These are phyloP conservation scores for Infundibulicybe gibba DNA, from an alignment of 768 basidiomycete genomes.

Conservation along the genomic window DNA sequence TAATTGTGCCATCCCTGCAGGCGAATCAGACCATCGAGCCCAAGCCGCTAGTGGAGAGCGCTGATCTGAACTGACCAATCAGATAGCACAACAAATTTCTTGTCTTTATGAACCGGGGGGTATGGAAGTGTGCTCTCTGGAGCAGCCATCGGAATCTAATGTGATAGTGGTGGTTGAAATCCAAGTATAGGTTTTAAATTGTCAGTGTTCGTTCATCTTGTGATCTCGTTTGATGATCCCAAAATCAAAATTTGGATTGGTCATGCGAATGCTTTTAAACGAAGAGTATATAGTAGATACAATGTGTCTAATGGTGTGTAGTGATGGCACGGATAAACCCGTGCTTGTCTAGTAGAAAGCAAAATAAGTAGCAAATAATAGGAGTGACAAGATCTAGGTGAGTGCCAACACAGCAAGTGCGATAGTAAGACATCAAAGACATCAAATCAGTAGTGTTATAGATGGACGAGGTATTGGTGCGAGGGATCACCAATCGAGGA, in stretches of 20 bases:
- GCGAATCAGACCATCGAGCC: slow-evolving; percentile 1
- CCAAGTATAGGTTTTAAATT: background rate
- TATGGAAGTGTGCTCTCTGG: slow-evolving; percentile 74
- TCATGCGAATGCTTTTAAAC: too few species aligned
- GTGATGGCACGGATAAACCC: too few species aligned
- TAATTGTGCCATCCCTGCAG: slow-evolving; percentile 89
- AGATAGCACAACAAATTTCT: slow-evolving; percentile 82
- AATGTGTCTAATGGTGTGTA: too few species aligned
- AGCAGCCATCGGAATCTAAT: slow-evolving; percentile 21
- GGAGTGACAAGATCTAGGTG: too few species aligned
- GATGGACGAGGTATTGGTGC: background rate
- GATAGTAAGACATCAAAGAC: background rate
- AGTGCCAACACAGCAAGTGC: too few species aligned
- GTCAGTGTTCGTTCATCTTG: too few species aligned
- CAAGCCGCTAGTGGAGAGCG: background rate
- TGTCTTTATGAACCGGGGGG: slow-evolving; percentile 75
- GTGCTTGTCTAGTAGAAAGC: too few species aligned
- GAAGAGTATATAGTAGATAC: too few species aligned
- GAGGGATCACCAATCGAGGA: slow-evolving; percentile 68
- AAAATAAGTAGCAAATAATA: too few species aligned
- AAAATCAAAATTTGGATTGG: too few species aligned
- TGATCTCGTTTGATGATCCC: too few species aligned
- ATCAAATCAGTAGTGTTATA: background rate
- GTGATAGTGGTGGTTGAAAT: slow-evolving; percentile 8
- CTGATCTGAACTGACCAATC: slow-evolving; percentile 68